Evolutionary conservation across 176 grass and related monocot genomes (phyloP).

Genomic region (Musa beccarii): DNA sequence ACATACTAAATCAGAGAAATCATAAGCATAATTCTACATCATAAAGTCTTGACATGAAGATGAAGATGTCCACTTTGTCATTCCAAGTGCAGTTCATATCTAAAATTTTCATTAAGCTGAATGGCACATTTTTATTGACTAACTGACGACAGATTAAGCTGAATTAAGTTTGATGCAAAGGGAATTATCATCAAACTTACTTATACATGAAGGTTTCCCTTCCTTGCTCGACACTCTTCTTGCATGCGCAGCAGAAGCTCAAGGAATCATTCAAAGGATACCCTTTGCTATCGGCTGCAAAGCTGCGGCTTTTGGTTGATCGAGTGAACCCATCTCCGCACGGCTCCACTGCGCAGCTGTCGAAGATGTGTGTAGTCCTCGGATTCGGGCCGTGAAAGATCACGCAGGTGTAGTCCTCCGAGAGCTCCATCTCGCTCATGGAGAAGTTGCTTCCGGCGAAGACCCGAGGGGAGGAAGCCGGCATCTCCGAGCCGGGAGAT

Average conservation of each 20-base stretch:
- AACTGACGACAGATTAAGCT: too few relatives aligned
- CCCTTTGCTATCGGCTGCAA: not conserved
- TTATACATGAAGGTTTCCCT: slow-evolving; percentile 41
- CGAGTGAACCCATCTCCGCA: slow-evolving; percentile 26
- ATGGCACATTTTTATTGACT: too few relatives aligned
- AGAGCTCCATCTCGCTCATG: slow-evolving; percentile 44
- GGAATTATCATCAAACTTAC: slow-evolving; percentile 31
- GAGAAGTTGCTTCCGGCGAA: slow-evolving; percentile 31
- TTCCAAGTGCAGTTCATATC: too few relatives aligned
- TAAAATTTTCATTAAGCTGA: too few relatives aligned
- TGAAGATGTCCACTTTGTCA: too few relatives aligned
- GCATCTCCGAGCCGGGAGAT: too few relatives aligned
- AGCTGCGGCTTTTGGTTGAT: slow-evolving; percentile 1
- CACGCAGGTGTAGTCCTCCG: slow-evolving; percentile 92
- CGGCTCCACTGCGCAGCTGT: slow-evolving; percentile 67
- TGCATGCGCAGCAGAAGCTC: slow-evolving; percentile 59
- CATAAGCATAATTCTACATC: too few relatives aligned
- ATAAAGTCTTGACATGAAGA: too few relatives aligned
- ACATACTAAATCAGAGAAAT: too few relatives aligned
- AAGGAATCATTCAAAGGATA: slow-evolving; percentile 22
- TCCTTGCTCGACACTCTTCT: slow-evolving; percentile 42
- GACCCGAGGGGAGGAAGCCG: slow-evolving; percentile 35
- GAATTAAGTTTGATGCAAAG: slow-evolving; percentile 1
- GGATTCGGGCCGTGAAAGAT: slow-evolving; percentile 87
- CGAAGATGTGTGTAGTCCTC: slow-evolving; percentile 79